phyloP scores from a whole-genome alignment of 1,284 basidiomycete species.

The Xerocomus minutiporus region DNA sequence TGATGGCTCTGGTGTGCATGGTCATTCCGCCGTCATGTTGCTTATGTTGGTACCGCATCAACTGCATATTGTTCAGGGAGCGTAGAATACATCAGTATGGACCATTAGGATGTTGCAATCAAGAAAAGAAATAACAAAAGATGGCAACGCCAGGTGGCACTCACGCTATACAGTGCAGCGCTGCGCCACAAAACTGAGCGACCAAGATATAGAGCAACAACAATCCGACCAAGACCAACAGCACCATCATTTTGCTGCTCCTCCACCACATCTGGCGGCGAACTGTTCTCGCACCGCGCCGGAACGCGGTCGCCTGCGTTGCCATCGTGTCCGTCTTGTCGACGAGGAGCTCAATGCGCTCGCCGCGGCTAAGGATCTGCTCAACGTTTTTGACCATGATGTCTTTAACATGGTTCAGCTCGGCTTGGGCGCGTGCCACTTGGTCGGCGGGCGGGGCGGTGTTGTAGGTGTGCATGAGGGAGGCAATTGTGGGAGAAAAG shows the following conservation, averaged over 20 bases:
- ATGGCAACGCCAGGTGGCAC: not conserved
- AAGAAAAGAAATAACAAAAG: not conserved
- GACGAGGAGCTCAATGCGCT: constrained; percentile 92
- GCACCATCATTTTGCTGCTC: constrained; percentile 72
- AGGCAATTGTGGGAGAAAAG: constrained; percentile 61
- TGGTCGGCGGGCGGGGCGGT: constrained; percentile 90
- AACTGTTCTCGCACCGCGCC: constrained; percentile 82
- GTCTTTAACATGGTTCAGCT: constrained; percentile 91
- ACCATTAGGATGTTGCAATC: constrained; percentile 6
- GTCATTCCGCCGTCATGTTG: too few relatives aligned
- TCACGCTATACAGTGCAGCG: constrained; percentile 53
- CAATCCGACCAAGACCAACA: constrained; percentile 70
- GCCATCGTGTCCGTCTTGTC: constrained; percentile 98
- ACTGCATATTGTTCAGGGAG: too few relatives aligned
- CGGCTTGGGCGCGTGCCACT: constrained; percentile 82
- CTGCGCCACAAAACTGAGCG: constrained; percentile 84
- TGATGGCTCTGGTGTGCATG: too few relatives aligned
- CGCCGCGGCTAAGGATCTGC: constrained; percentile 89
- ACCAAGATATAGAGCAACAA: constrained; percentile 74
- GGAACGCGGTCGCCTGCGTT: constrained; percentile 92
- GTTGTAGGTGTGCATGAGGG: constrained; percentile 84
- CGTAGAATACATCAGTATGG: not conserved
- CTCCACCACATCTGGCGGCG: constrained; percentile 97
- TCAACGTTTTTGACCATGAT: constrained; percentile 98
- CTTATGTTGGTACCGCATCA: too few relatives aligned